Evolutionary conservation across 257 asterid species (phyloP), one percentile per base, ranked within the genome.

Genomic region (Echites panduratus): DNA sequence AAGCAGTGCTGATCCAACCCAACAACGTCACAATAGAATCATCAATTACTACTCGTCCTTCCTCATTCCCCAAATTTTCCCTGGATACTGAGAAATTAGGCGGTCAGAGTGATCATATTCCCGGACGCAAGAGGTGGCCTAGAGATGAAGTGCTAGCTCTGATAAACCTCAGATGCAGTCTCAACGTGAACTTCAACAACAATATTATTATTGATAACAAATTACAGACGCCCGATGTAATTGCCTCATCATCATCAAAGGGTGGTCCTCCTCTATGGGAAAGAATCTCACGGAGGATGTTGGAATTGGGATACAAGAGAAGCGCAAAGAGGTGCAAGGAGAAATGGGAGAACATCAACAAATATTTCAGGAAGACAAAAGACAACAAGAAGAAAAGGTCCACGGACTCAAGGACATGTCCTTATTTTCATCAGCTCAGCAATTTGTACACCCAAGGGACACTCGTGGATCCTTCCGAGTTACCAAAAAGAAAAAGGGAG

Each of bases 321-420:
- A 91, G 82, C 77, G 86, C 90, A 47, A 91, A 88, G 68, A 84
- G 96, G 77, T 91, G 96, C 83, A 91, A 91, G 43, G 96, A 91
- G 87, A 91, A 91, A 79, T 91, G 96, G 97, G 97, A 91, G 80
- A 91, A 91, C 73, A 91, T 91, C 58, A 91, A 91, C 79, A 91
- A 91, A 67, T 89, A 91, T 73, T 89, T 88, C 74, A 88, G 95
- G 79, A 91, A 89, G 81, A 90, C 92, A 0, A 91, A 87, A 66
- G 93, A 91, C 49, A 81, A 79, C 78, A 88, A 79, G 84, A 91
- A 89, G 90, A 91, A 85, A 83, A 87, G 97, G 89, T 80, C 93
- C 10, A 45, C 81, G 56, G 93, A 86, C 24, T 88, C 97, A 16
- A 88, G 96, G 73, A 91, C 96, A 10, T 91, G 96, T 82, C 97